Conservation (phyloP, 1,284 basidiomycete genomes). For the Peniophora sp. region DNA sequence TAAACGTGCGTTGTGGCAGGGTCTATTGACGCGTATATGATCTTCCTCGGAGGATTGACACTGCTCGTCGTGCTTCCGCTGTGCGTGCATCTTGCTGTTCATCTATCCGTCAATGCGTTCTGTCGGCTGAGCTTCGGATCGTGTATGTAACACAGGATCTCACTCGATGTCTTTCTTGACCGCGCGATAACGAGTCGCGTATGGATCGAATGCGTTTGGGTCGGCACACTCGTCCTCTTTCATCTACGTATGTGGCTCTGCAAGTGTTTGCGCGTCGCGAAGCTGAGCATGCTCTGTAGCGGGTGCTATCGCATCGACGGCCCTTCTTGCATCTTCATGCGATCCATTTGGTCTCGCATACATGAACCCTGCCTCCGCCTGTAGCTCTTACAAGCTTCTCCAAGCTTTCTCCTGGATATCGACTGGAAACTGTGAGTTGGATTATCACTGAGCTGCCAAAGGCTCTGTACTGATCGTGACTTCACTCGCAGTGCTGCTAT, state of each 20-base stretch:
- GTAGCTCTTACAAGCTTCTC: constrained; percentile 49
- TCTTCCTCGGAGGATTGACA: constrained; percentile 52
- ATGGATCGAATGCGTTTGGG: constrained; percentile 68
- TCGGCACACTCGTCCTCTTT: constrained; percentile 47
- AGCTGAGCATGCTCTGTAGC: too few species aligned
- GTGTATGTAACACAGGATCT: constrained; percentile 33
- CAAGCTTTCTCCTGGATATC: constrained; percentile 60
- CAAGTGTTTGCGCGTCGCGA: too few species aligned
- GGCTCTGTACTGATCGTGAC: background rate
- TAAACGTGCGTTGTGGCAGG: constrained; percentile 19
- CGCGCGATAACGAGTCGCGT: constrained; percentile 48
- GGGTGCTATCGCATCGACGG: constrained; percentile 37
- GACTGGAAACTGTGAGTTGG: constrained; percentile 42
- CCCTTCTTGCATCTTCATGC: constrained; percentile 30
- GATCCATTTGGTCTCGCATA: constrained; percentile 12
- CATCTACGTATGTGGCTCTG: constrained; percentile 44
- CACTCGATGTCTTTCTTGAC: constrained; percentile 47
- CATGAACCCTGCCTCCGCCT: constrained; percentile 24
- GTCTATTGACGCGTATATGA: constrained; percentile 52
- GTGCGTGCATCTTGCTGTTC: constrained; percentile 34
- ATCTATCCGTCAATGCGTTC: background rate
- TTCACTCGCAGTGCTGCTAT: constrained; percentile 31
- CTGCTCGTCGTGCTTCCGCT: constrained; percentile 51
- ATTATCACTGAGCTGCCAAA: background rate
- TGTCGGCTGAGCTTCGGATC: background rate